Conservation (phyloP, 1,139 yeast genomes). For the Hemisphaericaspora lyxosophila region DNA sequence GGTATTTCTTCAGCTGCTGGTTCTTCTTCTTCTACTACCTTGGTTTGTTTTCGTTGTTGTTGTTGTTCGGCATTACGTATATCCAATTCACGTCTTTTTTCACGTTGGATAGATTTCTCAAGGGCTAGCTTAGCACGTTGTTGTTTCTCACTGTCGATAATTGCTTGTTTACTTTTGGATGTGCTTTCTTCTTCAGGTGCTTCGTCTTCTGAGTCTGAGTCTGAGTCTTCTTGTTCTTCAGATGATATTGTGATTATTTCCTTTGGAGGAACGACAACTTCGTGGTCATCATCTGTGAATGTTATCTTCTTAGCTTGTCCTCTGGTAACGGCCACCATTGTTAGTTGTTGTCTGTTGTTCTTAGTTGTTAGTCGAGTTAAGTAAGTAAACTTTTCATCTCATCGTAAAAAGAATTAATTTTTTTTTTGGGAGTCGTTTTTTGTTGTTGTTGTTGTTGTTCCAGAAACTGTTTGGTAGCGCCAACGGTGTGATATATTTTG, state of each 20-base stretch:
- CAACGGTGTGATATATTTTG: too few species aligned
- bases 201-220: conserved; percentile 37
- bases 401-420: neutral
- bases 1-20: conserved; percentile 36
- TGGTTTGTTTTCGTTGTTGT: conserved; percentile 24
- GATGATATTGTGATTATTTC: conserved; percentile 13
- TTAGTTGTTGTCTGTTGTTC: too few species aligned
- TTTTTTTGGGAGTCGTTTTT: neutral
- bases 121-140: conserved; percentile 32
- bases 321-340: conserved; percentile 27
- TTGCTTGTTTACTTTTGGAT: conserved; percentile 26
- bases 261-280: conserved; percentile 6
- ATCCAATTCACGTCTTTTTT: conserved; percentile 52
- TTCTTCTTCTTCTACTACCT: conserved; percentile 12
- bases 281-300: conserved; percentile 23
- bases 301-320: conserved; percentile 24
- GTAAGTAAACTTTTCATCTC: too few species aligned
- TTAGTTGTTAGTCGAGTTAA: too few species aligned
- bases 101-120: conserved; percentile 38
- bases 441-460: neutral
- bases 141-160: conserved; percentile 37
- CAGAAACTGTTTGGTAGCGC: neutral
- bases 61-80: conserved; percentile 50
- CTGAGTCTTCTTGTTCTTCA: conserved; percentile 15
- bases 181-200: conserved; percentile 51